Conservation (phyloP, 208 protist species). For the Kentomonas sorsogonicus region DNA sequence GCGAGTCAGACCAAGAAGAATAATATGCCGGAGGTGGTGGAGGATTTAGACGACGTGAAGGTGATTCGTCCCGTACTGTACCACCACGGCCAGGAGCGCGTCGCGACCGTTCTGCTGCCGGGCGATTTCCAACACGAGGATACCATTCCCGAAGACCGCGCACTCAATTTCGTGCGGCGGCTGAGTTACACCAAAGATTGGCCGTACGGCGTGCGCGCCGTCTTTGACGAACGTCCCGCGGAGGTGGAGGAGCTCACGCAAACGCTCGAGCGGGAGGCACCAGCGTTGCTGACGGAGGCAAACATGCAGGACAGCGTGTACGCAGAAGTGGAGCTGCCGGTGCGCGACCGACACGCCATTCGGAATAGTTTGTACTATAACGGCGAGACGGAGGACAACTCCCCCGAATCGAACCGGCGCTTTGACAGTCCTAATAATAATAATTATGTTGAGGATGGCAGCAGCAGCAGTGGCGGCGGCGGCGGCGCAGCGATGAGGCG, state of each 20-base stretch:
- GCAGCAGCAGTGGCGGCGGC: neutral
- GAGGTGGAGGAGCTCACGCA: conserved; percentile 32
- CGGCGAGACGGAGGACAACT: neutral
- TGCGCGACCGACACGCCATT: conserved; percentile 23
- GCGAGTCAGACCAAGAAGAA: no score
- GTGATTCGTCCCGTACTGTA: conserved; percentile 58
- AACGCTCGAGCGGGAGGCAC: conserved; percentile 37
- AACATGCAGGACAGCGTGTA: conserved; percentile 81
- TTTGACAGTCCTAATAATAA: neutral
- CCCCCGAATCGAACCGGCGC: neutral
- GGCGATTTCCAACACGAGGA: conserved; percentile 65
- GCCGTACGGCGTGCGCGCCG: conserved; percentile 75
- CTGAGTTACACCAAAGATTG: conserved; percentile 85
- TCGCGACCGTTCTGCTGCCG: conserved; percentile 78
- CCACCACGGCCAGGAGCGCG: conserved; percentile 60
- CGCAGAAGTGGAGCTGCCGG: conserved; percentile 59
- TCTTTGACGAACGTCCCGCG: conserved; percentile 77
- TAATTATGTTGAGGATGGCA: no score
- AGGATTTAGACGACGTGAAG: conserved; percentile 29
- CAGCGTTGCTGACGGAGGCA: conserved; percentile 74
- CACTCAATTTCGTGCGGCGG: conserved; percentile 56
- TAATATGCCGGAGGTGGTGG: no score
- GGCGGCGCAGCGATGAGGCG: neutral
- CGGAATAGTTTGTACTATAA: no score
- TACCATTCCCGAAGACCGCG: conserved; percentile 64